These are phyloP conservation scores for Aspergillus asperescens DNA, from an alignment of 495 filamentous ascomycete genomes.

Conservation along the genomic window DNA sequence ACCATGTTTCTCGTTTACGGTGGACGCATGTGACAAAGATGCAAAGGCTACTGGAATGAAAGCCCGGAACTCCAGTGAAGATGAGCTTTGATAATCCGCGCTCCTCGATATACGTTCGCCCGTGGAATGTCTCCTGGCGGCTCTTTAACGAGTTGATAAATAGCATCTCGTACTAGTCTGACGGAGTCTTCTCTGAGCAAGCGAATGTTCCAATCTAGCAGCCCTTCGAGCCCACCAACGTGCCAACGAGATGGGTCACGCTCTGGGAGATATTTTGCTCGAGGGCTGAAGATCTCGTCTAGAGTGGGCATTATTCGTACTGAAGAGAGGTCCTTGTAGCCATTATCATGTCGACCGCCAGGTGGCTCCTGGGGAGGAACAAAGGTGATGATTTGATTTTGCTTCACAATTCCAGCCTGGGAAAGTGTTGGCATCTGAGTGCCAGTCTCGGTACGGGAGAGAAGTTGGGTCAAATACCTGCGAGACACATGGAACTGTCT, in stretches of 20 bases:
- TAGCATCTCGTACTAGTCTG: slow-evolving; percentile 33
- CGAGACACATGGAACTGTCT: not conserved
- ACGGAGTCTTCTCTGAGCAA: slow-evolving; percentile 37
- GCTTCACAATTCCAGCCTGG: not conserved
- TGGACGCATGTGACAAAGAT: slow-evolving; percentile 21
- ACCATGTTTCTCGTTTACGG: slow-evolving; percentile 53
- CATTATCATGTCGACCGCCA: slow-evolving; percentile 58
- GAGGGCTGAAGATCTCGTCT: slow-evolving; percentile 50
- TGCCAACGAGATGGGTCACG: slow-evolving; percentile 51
- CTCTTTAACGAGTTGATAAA: slow-evolving; percentile 13
- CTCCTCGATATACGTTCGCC: slow-evolving; percentile 36
- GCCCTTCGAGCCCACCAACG: slow-evolving; percentile 49
- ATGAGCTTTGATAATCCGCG: slow-evolving; percentile 25
- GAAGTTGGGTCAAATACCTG: not conserved
- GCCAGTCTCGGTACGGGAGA: not conserved
- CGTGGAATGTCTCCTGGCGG: slow-evolving; percentile 1
- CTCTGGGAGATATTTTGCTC: slow-evolving; percentile 56
- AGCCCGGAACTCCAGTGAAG: slow-evolving; percentile 50
- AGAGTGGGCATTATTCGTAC: slow-evolving; percentile 61
- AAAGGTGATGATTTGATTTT: not conserved
- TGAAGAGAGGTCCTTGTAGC: slow-evolving; percentile 51
- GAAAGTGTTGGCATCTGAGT: not conserved
- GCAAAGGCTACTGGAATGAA: slow-evolving; percentile 50
- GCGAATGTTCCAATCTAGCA: slow-evolving; percentile 65
- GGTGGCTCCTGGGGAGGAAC: slow-evolving; percentile 9